Conservation (phyloP, 257 asterid species). For the Leonotis leonurus region DNA sequence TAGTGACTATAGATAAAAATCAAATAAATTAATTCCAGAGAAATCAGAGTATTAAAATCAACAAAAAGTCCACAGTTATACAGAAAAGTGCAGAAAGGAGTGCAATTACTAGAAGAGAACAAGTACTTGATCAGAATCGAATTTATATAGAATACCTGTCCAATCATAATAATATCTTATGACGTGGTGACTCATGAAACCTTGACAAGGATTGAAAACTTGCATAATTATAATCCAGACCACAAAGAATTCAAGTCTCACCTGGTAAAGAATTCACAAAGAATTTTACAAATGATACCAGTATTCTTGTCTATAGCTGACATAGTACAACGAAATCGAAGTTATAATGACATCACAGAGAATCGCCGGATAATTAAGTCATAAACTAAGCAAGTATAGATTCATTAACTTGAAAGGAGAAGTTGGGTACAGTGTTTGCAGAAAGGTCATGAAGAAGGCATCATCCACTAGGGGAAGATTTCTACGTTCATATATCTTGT, state of each 20-base stretch:
- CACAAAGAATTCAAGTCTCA: neutral
- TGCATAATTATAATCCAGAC: neutral
- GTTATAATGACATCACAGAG: neutral
- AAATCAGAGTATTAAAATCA: neutral
- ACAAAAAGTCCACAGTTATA: too few species aligned
- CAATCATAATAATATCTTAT: neutral
- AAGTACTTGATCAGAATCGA: neutral
- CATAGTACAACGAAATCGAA: neutral
- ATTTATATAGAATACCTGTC: neutral
- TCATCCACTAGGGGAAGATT: conserved; percentile 7
- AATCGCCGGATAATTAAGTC: neutral
- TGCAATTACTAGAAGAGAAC: neutral
- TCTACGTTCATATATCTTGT: conserved; percentile 16
- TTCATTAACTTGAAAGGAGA: neutral
- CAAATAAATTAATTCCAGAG: neutral
- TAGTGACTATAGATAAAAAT: too few species aligned
- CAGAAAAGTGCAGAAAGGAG: too few species aligned
- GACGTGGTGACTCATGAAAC: neutral
- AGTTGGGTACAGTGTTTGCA: neutral
- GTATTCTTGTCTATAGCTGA: neutral
- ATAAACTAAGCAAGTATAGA: neutral
- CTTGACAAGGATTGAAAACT: neutral
- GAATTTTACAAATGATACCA: neutral
- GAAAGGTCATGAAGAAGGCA: neutral
- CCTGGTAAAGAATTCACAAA: neutral